phyloP scores from a whole-genome alignment of 2,329 filamentous ascomycete genomes.

The Achaetomium macrosporum region DNA sequence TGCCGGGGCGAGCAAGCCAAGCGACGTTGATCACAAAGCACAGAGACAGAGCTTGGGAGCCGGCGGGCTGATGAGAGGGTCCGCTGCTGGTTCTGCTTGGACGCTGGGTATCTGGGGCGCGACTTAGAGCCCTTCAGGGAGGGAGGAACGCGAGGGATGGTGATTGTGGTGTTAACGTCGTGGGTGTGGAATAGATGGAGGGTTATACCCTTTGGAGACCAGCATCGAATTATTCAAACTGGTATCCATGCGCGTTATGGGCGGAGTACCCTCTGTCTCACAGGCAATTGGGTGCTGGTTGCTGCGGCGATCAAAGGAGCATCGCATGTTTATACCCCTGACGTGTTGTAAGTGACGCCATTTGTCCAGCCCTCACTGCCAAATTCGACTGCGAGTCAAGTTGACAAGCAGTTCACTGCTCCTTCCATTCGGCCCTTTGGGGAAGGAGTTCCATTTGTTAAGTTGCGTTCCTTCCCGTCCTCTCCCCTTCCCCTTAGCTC shows the following conservation, averaged over 20 bases:
- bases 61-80: conserved; percentile 42
- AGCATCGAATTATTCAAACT: not conserved
- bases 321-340: not conserved
- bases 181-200: not conserved
- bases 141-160: not conserved
- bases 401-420: too few species aligned
- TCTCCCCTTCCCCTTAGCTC: not conserved
- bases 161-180: too few species aligned
- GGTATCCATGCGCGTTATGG: not conserved
- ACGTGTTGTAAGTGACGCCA: not conserved
- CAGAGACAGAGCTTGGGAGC: conserved; percentile 60
- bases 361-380: not conserved
- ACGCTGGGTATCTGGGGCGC: conserved; percentile 58
- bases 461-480: not conserved
- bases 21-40: conserved; percentile 53
- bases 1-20: conserved; percentile 53
- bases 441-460: not conserved
- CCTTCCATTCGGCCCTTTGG: not conserved
- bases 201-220: not conserved
- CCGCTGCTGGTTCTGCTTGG: conserved; percentile 44
- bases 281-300: not conserved
- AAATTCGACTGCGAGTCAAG: too few species aligned
- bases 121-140: not conserved
- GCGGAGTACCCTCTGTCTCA: not conserved
- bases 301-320: not conserved